Conservation (phyloP, 805 yeast species). For the Allodekkera sacchari region DNA sequence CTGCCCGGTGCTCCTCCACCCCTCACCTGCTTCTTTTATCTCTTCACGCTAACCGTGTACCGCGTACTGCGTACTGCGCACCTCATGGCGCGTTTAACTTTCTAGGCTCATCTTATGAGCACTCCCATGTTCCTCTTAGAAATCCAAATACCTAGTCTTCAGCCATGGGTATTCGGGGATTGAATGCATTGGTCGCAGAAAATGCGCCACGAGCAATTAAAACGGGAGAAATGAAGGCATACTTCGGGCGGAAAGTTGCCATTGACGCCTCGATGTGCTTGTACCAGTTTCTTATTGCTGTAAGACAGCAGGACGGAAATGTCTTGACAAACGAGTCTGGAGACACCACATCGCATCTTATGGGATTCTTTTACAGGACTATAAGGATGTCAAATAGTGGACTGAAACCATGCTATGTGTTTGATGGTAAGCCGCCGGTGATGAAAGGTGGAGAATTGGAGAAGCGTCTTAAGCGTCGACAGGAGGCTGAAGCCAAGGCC, state of each 20-base stretch:
- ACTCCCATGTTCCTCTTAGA: too few species aligned
- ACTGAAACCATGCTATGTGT: constrained; percentile 93
- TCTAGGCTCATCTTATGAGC: too few species aligned
- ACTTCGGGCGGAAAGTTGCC: constrained; percentile 95
- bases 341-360: constrained; percentile 85
- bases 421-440: constrained; percentile 97
- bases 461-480: constrained; percentile 72
- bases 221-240: constrained; percentile 71
- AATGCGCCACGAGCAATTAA: constrained; percentile 80
- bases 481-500: constrained; percentile 71
- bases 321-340: constrained; percentile 84
- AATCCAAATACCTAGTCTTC: too few species aligned
- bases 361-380: constrained; percentile 96
- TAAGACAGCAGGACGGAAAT: constrained; percentile 94
- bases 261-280: constrained; percentile 95
- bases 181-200: constrained; percentile 79
- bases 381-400: constrained; percentile 84
- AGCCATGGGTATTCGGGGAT: constrained; percentile 46
- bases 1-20: too few species aligned
- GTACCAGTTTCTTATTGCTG: constrained; percentile 93
- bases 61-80: too few species aligned
- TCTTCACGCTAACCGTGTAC: too few species aligned
- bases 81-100: too few species aligned
- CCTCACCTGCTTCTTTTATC: too few species aligned
- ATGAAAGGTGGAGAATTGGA: constrained; percentile 88